Conservation (phyloP, 2,329 filamentous ascomycete genomes). For the Neurospora sp. region DNA sequence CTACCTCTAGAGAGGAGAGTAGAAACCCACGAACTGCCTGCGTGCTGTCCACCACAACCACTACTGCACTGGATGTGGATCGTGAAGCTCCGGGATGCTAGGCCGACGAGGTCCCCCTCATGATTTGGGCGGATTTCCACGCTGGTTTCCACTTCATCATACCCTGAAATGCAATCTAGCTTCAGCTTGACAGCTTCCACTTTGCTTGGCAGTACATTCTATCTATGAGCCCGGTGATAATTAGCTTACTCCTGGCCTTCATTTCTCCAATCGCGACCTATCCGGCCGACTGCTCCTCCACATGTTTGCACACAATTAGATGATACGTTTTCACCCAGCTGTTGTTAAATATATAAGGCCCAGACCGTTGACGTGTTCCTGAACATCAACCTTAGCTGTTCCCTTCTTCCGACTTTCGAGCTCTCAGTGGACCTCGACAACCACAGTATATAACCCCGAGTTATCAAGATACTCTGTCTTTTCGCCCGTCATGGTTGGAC, state of each 20-base stretch:
- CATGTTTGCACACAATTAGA: background rate
- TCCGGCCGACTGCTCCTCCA: background rate
- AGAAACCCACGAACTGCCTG: background rate
- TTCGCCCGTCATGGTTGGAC: constrained; percentile 44
- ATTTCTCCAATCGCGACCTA: background rate
- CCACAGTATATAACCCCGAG: background rate
- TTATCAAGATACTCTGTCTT: background rate
- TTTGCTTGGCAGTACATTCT: background rate
- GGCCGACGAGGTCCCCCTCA: background rate
- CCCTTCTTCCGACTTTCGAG: background rate
- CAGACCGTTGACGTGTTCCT: background rate
- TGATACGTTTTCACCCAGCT: background rate
- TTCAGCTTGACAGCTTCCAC: background rate
- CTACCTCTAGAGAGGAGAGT: background rate
- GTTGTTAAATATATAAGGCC: background rate
- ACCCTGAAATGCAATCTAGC: background rate
- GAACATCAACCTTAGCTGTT: background rate
- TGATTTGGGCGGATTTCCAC: background rate
- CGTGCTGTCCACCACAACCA: background rate
- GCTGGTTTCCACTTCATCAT: background rate
- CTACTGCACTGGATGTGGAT: background rate
- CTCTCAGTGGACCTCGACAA: background rate
- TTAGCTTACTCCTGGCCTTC: background rate
- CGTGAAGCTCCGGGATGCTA: background rate
- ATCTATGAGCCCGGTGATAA: background rate